Conservation (phyloP, 495 filamentous ascomycete species). For the Oleoguttula mirabilis region DNA sequence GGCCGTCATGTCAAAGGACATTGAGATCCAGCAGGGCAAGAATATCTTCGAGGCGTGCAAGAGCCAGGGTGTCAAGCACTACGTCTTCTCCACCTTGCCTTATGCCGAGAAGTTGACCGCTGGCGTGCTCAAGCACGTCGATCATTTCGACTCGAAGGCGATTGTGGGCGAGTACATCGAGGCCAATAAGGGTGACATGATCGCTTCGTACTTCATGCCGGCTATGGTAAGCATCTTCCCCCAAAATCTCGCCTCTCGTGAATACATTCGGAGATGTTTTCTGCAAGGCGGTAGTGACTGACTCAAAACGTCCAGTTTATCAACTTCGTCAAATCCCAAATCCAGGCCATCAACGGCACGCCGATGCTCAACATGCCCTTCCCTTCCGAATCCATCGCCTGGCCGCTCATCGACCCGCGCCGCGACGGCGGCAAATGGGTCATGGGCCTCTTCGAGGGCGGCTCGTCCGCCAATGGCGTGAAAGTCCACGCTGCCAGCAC, state of each 20-base stretch:
- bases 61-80: constrained; percentile 37
- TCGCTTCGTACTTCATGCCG: constrained; percentile 16
- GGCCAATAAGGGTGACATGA: constrained; percentile 17
- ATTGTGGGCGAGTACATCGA: constrained; percentile 46
- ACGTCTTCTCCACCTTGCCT: constrained; percentile 38
- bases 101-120: constrained; percentile 31
- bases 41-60: constrained; percentile 44
- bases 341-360: constrained; percentile 3
- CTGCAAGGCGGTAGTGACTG: too few relatives aligned
- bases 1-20: constrained; percentile 30
- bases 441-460: constrained; percentile 19
- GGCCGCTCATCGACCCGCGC: constrained; percentile 9
- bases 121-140: constrained; percentile 39
- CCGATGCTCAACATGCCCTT: constrained; percentile 12
- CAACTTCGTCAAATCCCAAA: not conserved
- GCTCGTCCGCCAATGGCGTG: constrained; percentile 11
- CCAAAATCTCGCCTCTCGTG: too few relatives aligned
- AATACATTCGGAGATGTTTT: too few relatives aligned
- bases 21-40: constrained; percentile 46
- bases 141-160: constrained; percentile 53
- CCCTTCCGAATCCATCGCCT: constrained; percentile 7
- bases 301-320: too few relatives aligned
- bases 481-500: constrained; percentile 12
- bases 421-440: constrained; percentile 15
- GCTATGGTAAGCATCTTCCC: too few relatives aligned